Evolutionary conservation across 2,329 filamentous ascomycete genomes (phyloP), one percentile per base, ranked within the genome.

Genomic region (Fusarium sp.): DNA sequence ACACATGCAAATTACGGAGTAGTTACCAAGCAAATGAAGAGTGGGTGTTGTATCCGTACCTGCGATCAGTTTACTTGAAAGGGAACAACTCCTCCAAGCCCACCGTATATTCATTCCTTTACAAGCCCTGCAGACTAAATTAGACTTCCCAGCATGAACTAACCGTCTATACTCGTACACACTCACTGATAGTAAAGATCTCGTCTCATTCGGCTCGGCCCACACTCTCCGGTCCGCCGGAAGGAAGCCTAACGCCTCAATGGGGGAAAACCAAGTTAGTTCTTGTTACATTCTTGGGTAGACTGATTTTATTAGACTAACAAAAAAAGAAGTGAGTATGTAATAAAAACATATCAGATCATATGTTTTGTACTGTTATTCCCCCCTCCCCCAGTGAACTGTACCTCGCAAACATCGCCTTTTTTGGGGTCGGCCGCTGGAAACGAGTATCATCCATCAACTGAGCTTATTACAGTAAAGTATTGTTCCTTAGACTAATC

Each of bases 141-240:
- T n/a, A 35, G 33, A 35, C 17, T 35, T 35, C 17, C 15, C 15
- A 35, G 33, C 33, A 35, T n/a, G 7, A 35, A 35, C 28, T 28
- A 28, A 10, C 7, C 14, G 6, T 24, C 22, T 24, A 24, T 35
- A 35, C 20, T 20, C 20, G 20, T 20, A 20, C 20, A 20, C 4
- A 20, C 20, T 35, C 15, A n/a, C 17, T 35, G 33, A 17, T 7
- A n/a, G 33, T n/a, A 35, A n/a, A 17, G 33, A 35, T 35, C 22
- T 50, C 24, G 22, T 24, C 28, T 22, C 6, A 6, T 20, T 40
- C 48, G 48, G 48, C 24, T 51, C 48, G 35, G 37, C 48, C 48
- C 48, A 51, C 22, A 35, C 35, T 40, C 48, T 41, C 30, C 40
- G 46, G 46, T 61, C 46, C 46, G 46, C 50, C 58, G 40, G 58